These are phyloP conservation scores for Hypoxylon sp. DNA, from an alignment of 2,329 filamentous ascomycete genomes.

Conservation along the genomic window DNA sequence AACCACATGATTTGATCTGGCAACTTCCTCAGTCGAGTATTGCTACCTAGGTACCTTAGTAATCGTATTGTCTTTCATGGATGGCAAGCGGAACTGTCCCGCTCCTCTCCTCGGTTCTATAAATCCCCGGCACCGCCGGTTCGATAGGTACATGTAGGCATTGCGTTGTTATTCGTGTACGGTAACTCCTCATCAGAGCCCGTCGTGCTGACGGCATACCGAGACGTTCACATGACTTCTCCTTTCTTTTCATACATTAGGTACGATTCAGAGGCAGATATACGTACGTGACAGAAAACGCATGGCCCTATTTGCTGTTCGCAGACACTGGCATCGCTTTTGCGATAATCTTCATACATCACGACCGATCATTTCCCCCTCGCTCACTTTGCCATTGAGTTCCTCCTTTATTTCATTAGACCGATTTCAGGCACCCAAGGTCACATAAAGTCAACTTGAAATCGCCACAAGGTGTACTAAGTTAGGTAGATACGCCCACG, in stretches of 20 bases:
- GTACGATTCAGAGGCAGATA: background rate
- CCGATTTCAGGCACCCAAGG: background rate
- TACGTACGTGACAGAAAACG: too few relatives aligned
- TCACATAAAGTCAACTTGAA: slow-evolving; percentile 2
- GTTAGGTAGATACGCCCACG: slow-evolving; percentile 10
- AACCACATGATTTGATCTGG: slow-evolving; percentile 13
- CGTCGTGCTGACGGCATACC: slow-evolving; percentile 32
- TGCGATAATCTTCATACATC: background rate
- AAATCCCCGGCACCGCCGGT: slow-evolving; percentile 6
- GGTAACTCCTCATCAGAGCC: slow-evolving; percentile 14
- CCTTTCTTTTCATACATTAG: background rate
- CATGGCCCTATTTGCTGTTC: too few relatives aligned
- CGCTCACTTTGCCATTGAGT: background rate
- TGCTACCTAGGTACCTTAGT: too few relatives aligned
- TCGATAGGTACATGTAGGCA: too few relatives aligned
- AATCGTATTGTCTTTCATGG: too few relatives aligned
- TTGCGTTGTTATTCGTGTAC: slow-evolving; percentile 20
- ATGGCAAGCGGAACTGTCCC: background rate
- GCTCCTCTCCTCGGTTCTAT: background rate
- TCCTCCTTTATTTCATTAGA: slow-evolving; percentile 6
- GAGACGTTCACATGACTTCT: slow-evolving; percentile 36
- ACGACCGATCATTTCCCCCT: background rate
- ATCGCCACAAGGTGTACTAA: slow-evolving; percentile 6
- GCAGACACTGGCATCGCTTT: background rate
- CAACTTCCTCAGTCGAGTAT: slow-evolving; percentile 1